Evolutionary conservation across 768 basidiomycete species (phyloP), one percentile per base, ranked within the genome.

Genomic region (Phlebiopsis gigantea): DNA sequence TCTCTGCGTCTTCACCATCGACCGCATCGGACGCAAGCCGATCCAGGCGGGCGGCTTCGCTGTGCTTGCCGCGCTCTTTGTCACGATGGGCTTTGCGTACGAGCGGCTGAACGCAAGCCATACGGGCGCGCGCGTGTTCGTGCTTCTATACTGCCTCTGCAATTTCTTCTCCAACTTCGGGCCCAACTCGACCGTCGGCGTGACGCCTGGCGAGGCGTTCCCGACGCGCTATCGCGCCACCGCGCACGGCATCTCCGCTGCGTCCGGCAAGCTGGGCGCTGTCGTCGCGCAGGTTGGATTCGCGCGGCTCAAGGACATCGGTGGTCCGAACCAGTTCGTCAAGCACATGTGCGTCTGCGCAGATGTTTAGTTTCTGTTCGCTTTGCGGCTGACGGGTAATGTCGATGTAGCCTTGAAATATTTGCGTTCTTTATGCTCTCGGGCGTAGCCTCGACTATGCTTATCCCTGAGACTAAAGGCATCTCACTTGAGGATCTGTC

Each of bases 401-500:
- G n/a, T n/a, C n/a, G n/a, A n/a, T n/a, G n/a, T n/a, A 71, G 74
- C 56, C 64, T 77, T 15, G 67, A 78, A 61, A 70, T 78, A 55
- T 77, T 76, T 55, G 75, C 74, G 17, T 63, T 76, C 45, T 75
- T 76, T 69, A 78, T 75, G 75, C 48, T 76, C 21, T 72, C 75
- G 0, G 76, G 76, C 41, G 62, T 73, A 49, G 57, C 69, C 46
- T 73, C 75, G 17, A 77, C 76, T 1, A 57, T 73, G 51, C 66
- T 78, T n/a, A 58, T 78, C 1, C 75, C 75, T 39, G 76, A 78
- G 65, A 77, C 77, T 26, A 75, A 64, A 45, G 63, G 65, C 34
- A 62, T 63, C 41, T 66, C 69, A 26, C 66, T 73, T n/a, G 72
- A 73, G 61, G 65, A 66, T 14, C 58, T 74, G 19, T 73, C 72